Percentiles rank a stretch among this genome's conserved stretches.
Conservation (phyloP, 805 yeast genomes). For the Candida hispaniensis region DNA sequence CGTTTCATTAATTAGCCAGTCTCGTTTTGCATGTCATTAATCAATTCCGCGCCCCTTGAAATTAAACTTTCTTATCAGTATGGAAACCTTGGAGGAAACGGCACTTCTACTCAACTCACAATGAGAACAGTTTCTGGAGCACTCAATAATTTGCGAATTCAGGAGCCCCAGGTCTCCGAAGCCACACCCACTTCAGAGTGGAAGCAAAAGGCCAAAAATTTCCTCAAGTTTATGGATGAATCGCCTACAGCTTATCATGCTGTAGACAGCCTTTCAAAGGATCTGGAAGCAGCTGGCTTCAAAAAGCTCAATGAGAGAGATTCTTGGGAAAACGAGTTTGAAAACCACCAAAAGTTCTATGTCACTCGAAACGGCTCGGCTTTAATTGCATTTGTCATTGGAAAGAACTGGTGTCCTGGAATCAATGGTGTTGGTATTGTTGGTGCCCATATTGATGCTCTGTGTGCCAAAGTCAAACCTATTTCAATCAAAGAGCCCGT, state of each 20-base stretch:
- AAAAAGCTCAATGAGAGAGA: conserved; percentile 46
- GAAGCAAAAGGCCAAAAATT: conserved; percentile 25
- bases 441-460: conserved; percentile 61
- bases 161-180: too few relatives aligned
- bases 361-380: conserved; percentile 60
- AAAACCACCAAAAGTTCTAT: conserved; percentile 30
- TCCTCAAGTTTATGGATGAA: conserved; percentile 51
- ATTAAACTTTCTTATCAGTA: too few relatives aligned
- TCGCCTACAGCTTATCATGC: conserved; percentile 72
- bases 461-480: conserved; percentile 60
- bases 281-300: conserved; percentile 47
- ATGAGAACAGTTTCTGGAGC: too few relatives aligned
- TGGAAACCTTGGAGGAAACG: too few relatives aligned
- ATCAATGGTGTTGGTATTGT: conserved; percentile 46
- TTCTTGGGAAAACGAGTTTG: conserved; percentile 30
- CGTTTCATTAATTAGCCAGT: too few relatives aligned
- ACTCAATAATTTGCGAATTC: too few relatives aligned
- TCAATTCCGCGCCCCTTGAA: too few relatives aligned
- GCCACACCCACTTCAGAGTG: too few relatives aligned
- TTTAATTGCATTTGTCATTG: conserved; percentile 60
- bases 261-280: conserved; percentile 28
- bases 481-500: conserved; percentile 45
- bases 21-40: too few relatives aligned
- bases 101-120: too few relatives aligned
- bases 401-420: conserved; percentile 52